phyloP scores from a whole-genome alignment of 2,329 filamentous ascomycete genomes.

The Sphaerulina vaccinii region DNA sequence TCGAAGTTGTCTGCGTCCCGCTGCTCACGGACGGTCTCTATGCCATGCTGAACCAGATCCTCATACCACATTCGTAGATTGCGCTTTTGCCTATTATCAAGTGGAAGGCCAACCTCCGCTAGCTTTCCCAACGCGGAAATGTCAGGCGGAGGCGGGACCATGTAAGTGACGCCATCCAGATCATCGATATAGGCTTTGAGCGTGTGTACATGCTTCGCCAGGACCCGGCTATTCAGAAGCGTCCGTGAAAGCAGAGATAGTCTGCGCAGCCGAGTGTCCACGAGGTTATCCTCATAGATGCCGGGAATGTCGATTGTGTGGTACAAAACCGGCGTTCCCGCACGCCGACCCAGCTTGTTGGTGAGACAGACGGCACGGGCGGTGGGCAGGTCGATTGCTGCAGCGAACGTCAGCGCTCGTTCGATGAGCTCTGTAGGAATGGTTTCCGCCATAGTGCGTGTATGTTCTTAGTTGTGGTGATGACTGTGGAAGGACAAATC shows the following conservation, averaged over 20 bases:
- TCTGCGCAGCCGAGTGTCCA: not conserved
- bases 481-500: too few relatives aligned
- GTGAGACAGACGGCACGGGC: slow-evolving; percentile 1
- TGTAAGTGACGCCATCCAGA: not conserved
- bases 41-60: too few relatives aligned
- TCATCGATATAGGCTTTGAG: not conserved
- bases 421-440: slow-evolving; percentile 9
- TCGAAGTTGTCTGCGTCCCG: too few relatives aligned
- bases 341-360: slow-evolving; percentile 6
- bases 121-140: not conserved
- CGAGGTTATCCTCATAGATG: not conserved
- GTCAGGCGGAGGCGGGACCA: not conserved
- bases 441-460: not conserved
- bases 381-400: slow-evolving; percentile 1
- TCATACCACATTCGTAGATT: too few relatives aligned
- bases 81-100: too few relatives aligned
- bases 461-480: not conserved
- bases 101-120: not conserved
- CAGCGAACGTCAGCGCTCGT: not conserved
- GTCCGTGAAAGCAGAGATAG: slow-evolving; percentile 8
- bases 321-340: slow-evolving; percentile 1
- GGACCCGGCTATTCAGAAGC: not conserved
- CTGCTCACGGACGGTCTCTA: too few relatives aligned
- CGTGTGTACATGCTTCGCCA: slow-evolving; percentile 3
- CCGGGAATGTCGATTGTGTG: not conserved